Evolutionary conservation across 2,329 filamentous ascomycete species (phyloP).

Genomic region (Neofusicoccum sp.): DNA sequence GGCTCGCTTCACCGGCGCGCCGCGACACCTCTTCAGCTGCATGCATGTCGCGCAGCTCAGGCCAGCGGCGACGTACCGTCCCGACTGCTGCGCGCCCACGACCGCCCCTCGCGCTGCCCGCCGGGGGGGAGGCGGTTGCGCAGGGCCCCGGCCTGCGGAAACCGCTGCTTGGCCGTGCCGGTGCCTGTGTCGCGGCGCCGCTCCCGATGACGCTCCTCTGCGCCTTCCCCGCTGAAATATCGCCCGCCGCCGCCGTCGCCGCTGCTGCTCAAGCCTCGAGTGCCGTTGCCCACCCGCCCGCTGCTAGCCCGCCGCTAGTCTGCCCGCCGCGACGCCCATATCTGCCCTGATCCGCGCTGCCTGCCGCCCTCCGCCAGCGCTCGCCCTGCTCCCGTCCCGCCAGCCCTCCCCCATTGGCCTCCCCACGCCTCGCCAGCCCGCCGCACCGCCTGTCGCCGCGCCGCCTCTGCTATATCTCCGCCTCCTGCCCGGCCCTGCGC

Average conservation of each 20-base stretch:
- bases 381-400: neutral
- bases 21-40: constrained; percentile 14
- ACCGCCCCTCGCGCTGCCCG: neutral
- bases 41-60: constrained; percentile 6
- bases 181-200: neutral
- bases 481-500: neutral
- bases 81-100: neutral
- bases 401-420: neutral
- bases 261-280: too few relatives aligned
- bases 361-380: neutral
- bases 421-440: neutral
- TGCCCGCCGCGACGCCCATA: constrained; percentile 1
- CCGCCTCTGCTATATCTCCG: neutral
- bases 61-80: neutral
- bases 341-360: neutral
- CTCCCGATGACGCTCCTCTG: constrained; percentile 14
- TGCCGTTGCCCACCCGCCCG: neutral
- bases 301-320: neutral
- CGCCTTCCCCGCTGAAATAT: constrained; percentile 15
- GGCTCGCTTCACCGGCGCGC: constrained; percentile 7
- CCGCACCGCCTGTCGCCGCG: neutral
- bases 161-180: neutral
- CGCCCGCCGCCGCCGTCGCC: neutral
- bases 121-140: neutral
- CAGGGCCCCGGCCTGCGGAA: constrained; percentile 7